These are phyloP conservation scores for Rhizophora apiculata DNA, from an alignment of 345 rosid genomes.

Conservation along the genomic window DNA sequence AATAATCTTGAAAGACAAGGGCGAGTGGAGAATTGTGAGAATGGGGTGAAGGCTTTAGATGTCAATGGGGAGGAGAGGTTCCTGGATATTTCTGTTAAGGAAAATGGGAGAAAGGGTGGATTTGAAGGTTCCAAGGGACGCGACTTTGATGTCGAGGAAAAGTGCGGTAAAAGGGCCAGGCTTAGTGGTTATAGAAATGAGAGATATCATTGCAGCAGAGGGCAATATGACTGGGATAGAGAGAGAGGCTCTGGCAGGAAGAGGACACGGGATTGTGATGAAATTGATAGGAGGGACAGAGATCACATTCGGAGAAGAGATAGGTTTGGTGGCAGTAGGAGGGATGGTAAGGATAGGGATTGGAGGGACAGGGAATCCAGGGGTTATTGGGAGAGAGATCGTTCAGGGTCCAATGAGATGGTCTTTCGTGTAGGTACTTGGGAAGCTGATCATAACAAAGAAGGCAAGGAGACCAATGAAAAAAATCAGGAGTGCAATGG, in stretches of 20 bases:
- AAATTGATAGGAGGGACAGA: slow-evolving; percentile 49
- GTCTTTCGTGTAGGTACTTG: slow-evolving; percentile 73
- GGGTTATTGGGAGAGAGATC: slow-evolving; percentile 98
- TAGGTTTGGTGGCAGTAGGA: slow-evolving; percentile 35
- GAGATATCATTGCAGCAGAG: slow-evolving; percentile 37
- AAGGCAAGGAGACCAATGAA: slow-evolving; percentile 42
- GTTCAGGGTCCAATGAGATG: slow-evolving; percentile 60
- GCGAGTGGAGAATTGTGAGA: slow-evolving; percentile 16
- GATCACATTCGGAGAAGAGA: slow-evolving; percentile 61
- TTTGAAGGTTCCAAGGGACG: slow-evolving; percentile 28
- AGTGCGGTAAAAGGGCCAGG: slow-evolving; percentile 48
- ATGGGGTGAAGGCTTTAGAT: slow-evolving; percentile 10
- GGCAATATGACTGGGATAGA: slow-evolving; percentile 47
- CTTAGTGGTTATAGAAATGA: slow-evolving; percentile 33
- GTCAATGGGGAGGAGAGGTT: slow-evolving; percentile 14
- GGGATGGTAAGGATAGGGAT: slow-evolving; percentile 57
- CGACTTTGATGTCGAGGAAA: slow-evolving; percentile 40
- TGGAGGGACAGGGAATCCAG: slow-evolving; percentile 62
- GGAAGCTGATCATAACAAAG: slow-evolving; percentile 65
- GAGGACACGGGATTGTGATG: slow-evolving; percentile 63
- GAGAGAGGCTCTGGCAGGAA: slow-evolving; percentile 52
- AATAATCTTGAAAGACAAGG: slow-evolving; percentile 17
- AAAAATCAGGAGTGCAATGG: slow-evolving; percentile 40
- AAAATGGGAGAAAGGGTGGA: slow-evolving; percentile 29
- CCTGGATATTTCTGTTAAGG: slow-evolving; percentile 16